Evolutionary conservation across 1,139 yeast species (phyloP).

Genomic region (Kodamaea suecica): DNA sequence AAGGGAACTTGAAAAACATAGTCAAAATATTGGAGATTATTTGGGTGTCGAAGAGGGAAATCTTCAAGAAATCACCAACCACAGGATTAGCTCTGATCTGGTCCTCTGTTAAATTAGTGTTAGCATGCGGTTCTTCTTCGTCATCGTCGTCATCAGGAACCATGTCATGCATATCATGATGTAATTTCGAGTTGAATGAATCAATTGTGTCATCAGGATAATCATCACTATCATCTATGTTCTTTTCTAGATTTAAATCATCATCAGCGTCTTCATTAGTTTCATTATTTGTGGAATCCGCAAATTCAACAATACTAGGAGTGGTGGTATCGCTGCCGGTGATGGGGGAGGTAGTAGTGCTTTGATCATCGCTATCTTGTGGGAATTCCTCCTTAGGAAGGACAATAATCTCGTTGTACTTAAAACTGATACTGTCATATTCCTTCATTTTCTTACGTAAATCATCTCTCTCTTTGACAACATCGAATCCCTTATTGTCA

Average conservation of each 20-base stretch:
- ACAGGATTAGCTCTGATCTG: constrained; percentile 70
- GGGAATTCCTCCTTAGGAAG: constrained; percentile 27
- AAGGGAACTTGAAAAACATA: constrained; percentile 90
- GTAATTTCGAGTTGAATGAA: constrained; percentile 41
- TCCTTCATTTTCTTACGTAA: constrained; percentile 53
- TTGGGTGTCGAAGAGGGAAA: constrained; percentile 77
- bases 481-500: constrained; percentile 77
- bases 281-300: constrained; percentile 14
- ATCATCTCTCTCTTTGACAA: constrained; percentile 72
- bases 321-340: constrained; percentile 9
- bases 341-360: constrained; percentile 8
- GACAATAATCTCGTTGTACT: constrained; percentile 45
- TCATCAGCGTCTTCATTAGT: constrained; percentile 9
- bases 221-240: constrained; percentile 19
- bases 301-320: constrained; percentile 3
- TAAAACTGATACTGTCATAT: constrained; percentile 46
- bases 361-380: constrained; percentile 13
- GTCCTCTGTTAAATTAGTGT: constrained; percentile 56
- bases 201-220: constrained; percentile 44
- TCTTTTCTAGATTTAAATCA: constrained; percentile 5
- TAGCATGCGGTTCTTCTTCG: constrained; percentile 46
- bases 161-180: constrained; percentile 22
- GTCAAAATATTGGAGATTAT: constrained; percentile 73
- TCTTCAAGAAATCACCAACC: constrained; percentile 85
- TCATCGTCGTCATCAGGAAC: constrained; percentile 27